Conservation (phyloP, 2,329 filamentous ascomycete genomes). For the Colletotrichum lentis region DNA sequence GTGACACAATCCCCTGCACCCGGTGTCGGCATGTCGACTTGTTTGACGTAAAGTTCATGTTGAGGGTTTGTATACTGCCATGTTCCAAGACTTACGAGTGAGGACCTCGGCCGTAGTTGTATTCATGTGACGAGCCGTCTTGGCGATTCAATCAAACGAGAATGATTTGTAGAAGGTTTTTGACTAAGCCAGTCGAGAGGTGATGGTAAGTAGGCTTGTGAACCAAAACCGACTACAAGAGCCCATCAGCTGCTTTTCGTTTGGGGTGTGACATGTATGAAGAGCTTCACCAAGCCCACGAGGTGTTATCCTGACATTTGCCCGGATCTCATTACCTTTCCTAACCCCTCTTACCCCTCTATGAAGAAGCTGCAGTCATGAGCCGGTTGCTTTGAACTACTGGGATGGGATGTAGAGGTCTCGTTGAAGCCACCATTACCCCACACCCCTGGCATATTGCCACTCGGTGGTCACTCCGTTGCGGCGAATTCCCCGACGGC, state of each 20-base stretch:
- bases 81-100: slow-evolving; percentile 55
- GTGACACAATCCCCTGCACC: slow-evolving; percentile 54
- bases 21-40: slow-evolving; percentile 54
- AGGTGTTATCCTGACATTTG: background rate
- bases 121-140: too few species aligned
- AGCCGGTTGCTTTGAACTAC: background rate
- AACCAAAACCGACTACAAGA: background rate
- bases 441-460: slow-evolving; percentile 10
- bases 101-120: slow-evolving; percentile 17
- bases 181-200: background rate
- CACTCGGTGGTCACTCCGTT: slow-evolving; percentile 6
- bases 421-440: slow-evolving; percentile 10
- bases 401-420: background rate
- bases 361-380: background rate
- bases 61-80: slow-evolving; percentile 74
- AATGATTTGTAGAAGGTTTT: background rate
- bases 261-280: background rate
- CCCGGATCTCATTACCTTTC: slow-evolving; percentile 24
- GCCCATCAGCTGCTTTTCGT: background rate
- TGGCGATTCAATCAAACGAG: background rate
- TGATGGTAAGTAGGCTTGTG: background rate
- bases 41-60: slow-evolving; percentile 72
- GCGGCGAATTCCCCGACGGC: too few species aligned
- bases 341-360: slow-evolving; percentile 8
- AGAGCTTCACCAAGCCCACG: background rate